phyloP scores from a whole-genome alignment of 192 early-diverging fungal genomes.

The Coemansia sp. region DNA sequence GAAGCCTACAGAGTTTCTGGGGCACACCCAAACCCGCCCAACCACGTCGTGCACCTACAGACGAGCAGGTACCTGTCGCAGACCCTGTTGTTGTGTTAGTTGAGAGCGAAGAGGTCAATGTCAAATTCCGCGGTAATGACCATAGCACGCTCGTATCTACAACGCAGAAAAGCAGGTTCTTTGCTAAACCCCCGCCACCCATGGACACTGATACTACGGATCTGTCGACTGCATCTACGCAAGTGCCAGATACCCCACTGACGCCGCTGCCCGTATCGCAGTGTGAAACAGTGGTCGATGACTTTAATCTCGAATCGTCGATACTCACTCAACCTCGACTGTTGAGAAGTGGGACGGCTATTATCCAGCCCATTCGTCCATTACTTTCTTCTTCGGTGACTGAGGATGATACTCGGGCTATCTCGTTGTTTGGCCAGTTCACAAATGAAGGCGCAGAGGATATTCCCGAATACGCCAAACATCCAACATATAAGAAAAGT shows the following conservation, averaged over 20 bases:
- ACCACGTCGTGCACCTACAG: neutral
- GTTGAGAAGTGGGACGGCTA: neutral
- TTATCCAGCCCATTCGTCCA: neutral
- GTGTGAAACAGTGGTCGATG: slow-evolving; percentile 5
- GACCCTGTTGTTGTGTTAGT: neutral
- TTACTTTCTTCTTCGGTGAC: neutral
- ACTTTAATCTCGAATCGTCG: neutral
- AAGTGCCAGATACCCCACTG: neutral
- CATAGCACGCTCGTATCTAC: slow-evolving; percentile 23
- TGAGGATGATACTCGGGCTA: neutral
- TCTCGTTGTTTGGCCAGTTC: slow-evolving; percentile 24
- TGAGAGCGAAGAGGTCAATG: slow-evolving; percentile 11
- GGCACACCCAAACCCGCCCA: neutral
- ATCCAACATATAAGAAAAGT: slow-evolving; percentile 22
- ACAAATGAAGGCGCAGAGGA: neutral
- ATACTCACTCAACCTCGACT: neutral
- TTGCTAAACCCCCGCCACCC: neutral
- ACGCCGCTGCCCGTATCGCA: neutral
- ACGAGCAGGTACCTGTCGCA: neutral
- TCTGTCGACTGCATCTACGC: neutral
- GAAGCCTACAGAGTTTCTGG: slow-evolving; percentile 30
- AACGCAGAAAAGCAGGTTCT: slow-evolving; percentile 38
- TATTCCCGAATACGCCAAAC: neutral
- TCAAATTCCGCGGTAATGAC: slow-evolving; percentile 30
- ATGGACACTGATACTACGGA: neutral